These are phyloP conservation scores for Ophiorrhiza pumila DNA, from an alignment of 257 asterid species.

Conservation along the genomic window DNA sequence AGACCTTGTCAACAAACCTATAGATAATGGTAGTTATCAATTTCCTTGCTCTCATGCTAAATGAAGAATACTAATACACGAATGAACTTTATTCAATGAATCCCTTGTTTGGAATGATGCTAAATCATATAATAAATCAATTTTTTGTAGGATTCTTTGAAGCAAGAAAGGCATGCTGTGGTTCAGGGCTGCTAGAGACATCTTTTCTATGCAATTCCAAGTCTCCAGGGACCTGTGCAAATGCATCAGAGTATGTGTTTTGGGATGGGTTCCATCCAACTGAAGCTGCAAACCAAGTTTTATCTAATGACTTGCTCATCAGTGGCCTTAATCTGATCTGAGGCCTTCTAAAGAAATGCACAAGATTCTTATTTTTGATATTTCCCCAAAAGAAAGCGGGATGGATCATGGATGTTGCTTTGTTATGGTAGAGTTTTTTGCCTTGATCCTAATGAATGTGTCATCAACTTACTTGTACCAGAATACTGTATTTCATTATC, in stretches of 20 bases:
- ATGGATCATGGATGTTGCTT: neutral
- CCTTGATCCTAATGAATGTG: neutral
- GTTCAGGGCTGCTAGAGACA: constrained; percentile 74
- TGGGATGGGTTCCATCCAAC: constrained; percentile 93
- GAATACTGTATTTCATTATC: too few relatives aligned
- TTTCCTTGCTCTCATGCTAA: neutral
- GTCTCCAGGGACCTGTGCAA: constrained; percentile 75
- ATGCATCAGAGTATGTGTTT: constrained; percentile 73
- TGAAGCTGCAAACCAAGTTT: constrained; percentile 69
- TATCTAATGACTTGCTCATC: constrained; percentile 62
- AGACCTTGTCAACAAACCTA: constrained; percentile 60
- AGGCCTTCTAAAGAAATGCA: neutral
- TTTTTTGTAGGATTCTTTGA: constrained; percentile 62
- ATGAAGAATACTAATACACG: neutral
- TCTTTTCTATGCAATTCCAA: constrained; percentile 66
- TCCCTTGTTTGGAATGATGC: neutral
- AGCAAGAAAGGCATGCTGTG: constrained; percentile 91
- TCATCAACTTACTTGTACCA: neutral
- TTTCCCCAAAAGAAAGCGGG: neutral
- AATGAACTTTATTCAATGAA: too few relatives aligned
- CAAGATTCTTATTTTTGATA: neutral
- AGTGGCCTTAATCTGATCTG: constrained; percentile 68
- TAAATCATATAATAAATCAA: neutral
- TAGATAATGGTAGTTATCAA: constrained; percentile 46
- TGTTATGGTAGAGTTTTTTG: neutral